Base-by-base conservation (phyloP, 768 basidiomycete species). In the Lactarius tabidus region DNA sequence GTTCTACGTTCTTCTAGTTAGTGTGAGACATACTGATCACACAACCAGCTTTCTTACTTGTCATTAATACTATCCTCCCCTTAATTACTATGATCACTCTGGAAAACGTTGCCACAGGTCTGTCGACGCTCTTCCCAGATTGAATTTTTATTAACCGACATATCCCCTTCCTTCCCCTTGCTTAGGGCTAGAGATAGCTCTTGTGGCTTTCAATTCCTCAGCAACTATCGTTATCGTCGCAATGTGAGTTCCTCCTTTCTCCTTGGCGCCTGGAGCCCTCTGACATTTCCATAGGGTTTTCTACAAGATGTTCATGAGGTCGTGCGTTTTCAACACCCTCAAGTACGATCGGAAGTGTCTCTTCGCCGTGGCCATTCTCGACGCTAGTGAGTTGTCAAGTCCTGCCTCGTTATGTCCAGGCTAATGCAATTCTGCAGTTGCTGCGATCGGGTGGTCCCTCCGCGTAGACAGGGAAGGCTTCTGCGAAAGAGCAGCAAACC, bases 401-500 rank as follows among this genome's bases (percentile, higher is more conserved):
- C 12, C 28, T n/a, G 0, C 48, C 45, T 29, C 14, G 6, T 18
- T 35, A 9, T 20, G 35, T 3, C 35, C 29, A 36, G 8, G 18
- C 56, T 59, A 56, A 57, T 53, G 31, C 33, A 4, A 31, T 4
- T 15, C 39, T 18, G 31, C 31, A 65, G 65, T 28, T 36, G 60
- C 57, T 12, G 65, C 60, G 23, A 8, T 62, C 41, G 65, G 36
- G 4, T 66, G 60, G 65, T 39, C 65, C 28, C 20, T 66, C 35
- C 60, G 51, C 35, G 14, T 29, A 17, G 60, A 66, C 14, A 62
- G 41, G 26, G 28, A 18, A 8, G 61, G 36, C 8, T 29, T 54
- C 35, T 66, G 65, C n/a, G 18, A 15, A n/a, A 29, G 8, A 6
- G 17, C 39, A 23, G 38, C 33, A 18, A 57, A 29, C 38, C 18